A percentile compares a stretch with the other conserved stretches of the same genome.
These are phyloP conservation scores for Cystobasidium onofrii DNA, from an alignment of 768 basidiomycete genomes.

Conservation along the genomic window DNA sequence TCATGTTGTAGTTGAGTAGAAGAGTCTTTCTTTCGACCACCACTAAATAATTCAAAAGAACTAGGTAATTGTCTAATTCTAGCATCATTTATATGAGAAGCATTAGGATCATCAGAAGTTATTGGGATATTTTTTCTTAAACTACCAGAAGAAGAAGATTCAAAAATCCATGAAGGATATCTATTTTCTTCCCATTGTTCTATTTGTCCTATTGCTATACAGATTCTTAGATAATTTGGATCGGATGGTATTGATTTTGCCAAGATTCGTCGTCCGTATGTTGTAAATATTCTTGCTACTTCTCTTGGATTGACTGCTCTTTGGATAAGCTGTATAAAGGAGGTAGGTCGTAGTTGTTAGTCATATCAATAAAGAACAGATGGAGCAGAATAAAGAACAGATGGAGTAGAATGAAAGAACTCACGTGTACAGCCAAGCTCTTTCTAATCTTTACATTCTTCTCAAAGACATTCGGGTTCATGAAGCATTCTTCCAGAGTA, in stretches of 20 bases:
- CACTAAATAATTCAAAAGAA: background rate
- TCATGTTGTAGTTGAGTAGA: background rate
- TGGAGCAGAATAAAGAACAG: too few species aligned
- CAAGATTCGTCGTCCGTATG: slow-evolving; percentile 74
- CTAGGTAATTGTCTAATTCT: slow-evolving; percentile 22
- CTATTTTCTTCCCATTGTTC: slow-evolving; percentile 89
- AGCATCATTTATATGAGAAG: background rate
- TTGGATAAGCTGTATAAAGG: slow-evolving; percentile 66
- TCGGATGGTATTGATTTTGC: slow-evolving; percentile 67
- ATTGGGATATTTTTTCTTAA: background rate
- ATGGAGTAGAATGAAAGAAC: slow-evolving; percentile 40
- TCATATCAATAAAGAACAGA: too few species aligned
- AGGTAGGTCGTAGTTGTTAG: too few species aligned
- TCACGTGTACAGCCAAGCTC: slow-evolving; percentile 71
- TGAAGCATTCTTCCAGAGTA: slow-evolving; percentile 82
- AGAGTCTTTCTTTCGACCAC: background rate
- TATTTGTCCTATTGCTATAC: slow-evolving; percentile 75
- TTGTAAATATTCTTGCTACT: slow-evolving; percentile 77
- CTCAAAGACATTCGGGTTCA: slow-evolving; percentile 79
- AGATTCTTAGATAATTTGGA: slow-evolving; percentile 74
- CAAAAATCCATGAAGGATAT: slow-evolving; percentile 77
- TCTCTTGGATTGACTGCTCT: slow-evolving; percentile 83
- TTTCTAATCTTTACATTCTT: slow-evolving; percentile 91
- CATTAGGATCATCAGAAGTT: slow-evolving; percentile 2
- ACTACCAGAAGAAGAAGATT: background rate